Conservation (phyloP, 768 basidiomycete species). For the Rhizopogon vinicolor region DNA sequence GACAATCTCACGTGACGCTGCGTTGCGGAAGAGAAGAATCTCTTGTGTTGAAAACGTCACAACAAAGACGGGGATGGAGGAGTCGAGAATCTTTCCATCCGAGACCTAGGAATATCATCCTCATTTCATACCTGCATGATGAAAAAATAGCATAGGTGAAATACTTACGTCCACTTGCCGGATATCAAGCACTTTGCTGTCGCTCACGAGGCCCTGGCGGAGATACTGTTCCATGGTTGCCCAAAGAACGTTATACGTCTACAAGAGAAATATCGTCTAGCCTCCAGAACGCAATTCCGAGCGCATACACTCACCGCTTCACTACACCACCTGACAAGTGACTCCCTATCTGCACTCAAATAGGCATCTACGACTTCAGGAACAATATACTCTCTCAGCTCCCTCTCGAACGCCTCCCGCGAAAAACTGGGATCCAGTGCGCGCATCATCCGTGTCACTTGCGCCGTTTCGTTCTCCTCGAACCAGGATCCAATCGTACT, state of each 20-base stretch:
- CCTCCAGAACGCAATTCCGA: neutral
- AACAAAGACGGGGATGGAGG: constrained; percentile 85
- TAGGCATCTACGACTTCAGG: constrained; percentile 98
- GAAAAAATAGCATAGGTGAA: neutral
- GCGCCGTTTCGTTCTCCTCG: constrained; percentile 98
- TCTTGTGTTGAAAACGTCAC: constrained; percentile 94
- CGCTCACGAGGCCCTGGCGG: constrained; percentile 84
- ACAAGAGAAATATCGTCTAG: neutral
- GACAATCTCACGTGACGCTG: constrained; percentile 78
- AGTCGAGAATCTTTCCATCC: constrained; percentile 85
- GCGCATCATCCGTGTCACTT: constrained; percentile 84
- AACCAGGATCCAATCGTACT: constrained; percentile 85
- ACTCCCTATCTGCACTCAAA: constrained; percentile 82
- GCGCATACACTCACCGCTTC: constrained; percentile 70
- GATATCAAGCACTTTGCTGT: constrained; percentile 94
- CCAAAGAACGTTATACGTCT: constrained; percentile 99
- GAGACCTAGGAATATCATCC: constrained; percentile 49
- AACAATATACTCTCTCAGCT: constrained; percentile 93
- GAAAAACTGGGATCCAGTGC: constrained; percentile 84
- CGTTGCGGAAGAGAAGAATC: constrained; percentile 86
- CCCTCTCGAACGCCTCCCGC: constrained; percentile 82
- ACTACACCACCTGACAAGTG: constrained; percentile 86
- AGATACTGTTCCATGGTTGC: constrained; percentile 96
- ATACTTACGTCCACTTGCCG: constrained; percentile 88
- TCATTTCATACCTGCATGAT: neutral